Base-by-base conservation (phyloP, 2,329 filamentous ascomycete genomes). In the Verticillium longisporum region DNA sequence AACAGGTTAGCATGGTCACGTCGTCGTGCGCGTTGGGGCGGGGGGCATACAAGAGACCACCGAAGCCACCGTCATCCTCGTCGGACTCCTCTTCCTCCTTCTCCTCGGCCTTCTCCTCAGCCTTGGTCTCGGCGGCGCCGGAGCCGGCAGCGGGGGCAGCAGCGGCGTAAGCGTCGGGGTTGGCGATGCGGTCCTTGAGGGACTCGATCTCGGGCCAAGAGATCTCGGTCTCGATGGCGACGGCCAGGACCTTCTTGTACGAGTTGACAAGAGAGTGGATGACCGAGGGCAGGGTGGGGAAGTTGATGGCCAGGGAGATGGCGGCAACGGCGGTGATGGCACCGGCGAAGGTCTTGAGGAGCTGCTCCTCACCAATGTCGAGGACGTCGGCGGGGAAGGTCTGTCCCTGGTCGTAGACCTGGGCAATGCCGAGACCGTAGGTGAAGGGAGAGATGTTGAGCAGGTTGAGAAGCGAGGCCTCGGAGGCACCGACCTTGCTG, bases 391-490 rank as follows among this genome's bases (percentile, higher is more conserved):
- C 80, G 68, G 87, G 83, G 87, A 99, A 99, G 71, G 87, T 87
- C 86, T 99, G 95, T 74, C 95, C 95, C 75, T 94, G 83, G 83
- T 99, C 93, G 87, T 99, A 99, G 80, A 99, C 92, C 86, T 98
- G 94, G 67, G 86, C 70, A 73, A 99, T 89, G 78, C 89, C 90
- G 90, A 99, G 96, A 84, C 95, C 95, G 84, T 98, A 99, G 77
- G 93, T 97, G 88, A 97, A 97, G 79, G 93, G 93, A 71, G 95
- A 98, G 86, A 99, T 99, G 89, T 97, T 98, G 78, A 99, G 83
- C 94, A 99, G 91, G 91, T 99, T 99, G 74, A 99, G 89, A 71
- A 99, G 57, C 75, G 94, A 97, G 70, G 95, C 95, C 87, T 99
- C 95, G 77, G 95, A 99, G 76, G 95, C 89, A 80, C 96, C 95